phyloP scores from a whole-genome alignment of 345 rosid genomes.

The Citrus hindsii region DNA sequence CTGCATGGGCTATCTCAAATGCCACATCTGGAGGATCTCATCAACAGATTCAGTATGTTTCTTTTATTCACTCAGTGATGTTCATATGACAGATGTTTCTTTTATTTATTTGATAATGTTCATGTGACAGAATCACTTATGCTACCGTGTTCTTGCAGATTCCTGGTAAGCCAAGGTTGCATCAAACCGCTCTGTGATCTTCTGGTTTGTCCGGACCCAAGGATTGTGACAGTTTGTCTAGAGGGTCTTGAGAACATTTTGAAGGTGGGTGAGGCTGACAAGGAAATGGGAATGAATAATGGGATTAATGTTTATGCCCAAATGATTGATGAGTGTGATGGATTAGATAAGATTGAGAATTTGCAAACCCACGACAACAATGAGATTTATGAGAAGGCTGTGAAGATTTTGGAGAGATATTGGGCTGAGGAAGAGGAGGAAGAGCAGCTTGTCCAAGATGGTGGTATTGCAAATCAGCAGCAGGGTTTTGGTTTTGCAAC shows the following conservation, averaged over 20 bases:
- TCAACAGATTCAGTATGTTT: constrained; percentile 71
- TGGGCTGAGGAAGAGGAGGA: constrained; percentile 81
- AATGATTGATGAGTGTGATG: constrained; percentile 71
- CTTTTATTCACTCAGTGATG: neutral
- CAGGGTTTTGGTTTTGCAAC: constrained; percentile 52
- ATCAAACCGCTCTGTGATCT: constrained; percentile 87
- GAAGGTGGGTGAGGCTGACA: constrained; percentile 81
- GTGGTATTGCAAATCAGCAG: constrained; percentile 32
- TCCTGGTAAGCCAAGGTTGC: constrained; percentile 70
- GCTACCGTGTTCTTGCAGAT: constrained; percentile 36
- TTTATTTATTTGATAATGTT: no score
- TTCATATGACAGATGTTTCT: neutral
- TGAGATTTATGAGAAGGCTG: constrained; percentile 79
- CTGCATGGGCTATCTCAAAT: constrained; percentile 87
- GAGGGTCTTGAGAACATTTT: constrained; percentile 84
- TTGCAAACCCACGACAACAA: constrained; percentile 81
- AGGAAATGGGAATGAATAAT: constrained; percentile 53
- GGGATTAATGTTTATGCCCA: constrained; percentile 61
- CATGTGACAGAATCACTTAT: neutral
- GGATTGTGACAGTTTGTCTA: constrained; percentile 81
- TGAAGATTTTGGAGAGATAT: constrained; percentile 74
- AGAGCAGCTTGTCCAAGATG: constrained; percentile 39
- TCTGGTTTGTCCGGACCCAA: constrained; percentile 71
- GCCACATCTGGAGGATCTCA: constrained; percentile 90
- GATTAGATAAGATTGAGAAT: constrained; percentile 74